Evolutionary conservation across 352 stramenopile genomes (phyloP).

Genomic region (Sclerospora graminicola): DNA sequence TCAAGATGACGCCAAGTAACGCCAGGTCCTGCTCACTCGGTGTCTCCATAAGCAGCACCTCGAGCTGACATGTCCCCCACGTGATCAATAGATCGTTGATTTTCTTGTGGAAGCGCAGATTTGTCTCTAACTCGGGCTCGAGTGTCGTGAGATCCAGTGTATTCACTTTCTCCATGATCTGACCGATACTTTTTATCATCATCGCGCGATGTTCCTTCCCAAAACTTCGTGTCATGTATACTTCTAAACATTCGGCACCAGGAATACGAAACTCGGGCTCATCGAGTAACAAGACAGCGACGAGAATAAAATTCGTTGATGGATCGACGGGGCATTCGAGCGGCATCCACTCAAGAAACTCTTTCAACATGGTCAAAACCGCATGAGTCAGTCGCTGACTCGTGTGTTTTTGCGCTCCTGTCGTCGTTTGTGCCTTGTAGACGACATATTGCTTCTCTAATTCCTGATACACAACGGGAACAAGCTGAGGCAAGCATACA

Average conservation of each 20-base stretch:
- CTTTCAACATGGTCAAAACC: conserved; percentile 59
- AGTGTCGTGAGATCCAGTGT: conserved; percentile 32
- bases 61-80: conserved; percentile 59
- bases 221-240: conserved; percentile 57
- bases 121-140: conserved; percentile 34
- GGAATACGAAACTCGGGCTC: conserved; percentile 42
- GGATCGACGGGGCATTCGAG: conserved; percentile 46
- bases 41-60: conserved; percentile 36
- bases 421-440: conserved; percentile 21
- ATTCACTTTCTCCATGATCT: conserved; percentile 49
- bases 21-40: conserved; percentile 33
- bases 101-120: conserved; percentile 61
- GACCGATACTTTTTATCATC: conserved; percentile 47
- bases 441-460: conserved; percentile 58
- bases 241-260: conserved; percentile 57
- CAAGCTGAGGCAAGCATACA: conserved; percentile 51
- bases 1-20: conserved; percentile 32
- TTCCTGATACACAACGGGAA: conserved; percentile 62
- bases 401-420: conserved; percentile 9
- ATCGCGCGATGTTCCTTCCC: conserved; percentile 54
- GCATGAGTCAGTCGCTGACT: conserved; percentile 55
- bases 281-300: conserved; percentile 46
- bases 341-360: conserved; percentile 80
- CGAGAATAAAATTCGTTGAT: conserved; percentile 49
- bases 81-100: conserved; percentile 65